A percentile compares a stretch with the other conserved stretches of the same genome.
phyloP scores from a whole-genome alignment of 306 rosid genomes.

The Albizia julibrissin region DNA sequence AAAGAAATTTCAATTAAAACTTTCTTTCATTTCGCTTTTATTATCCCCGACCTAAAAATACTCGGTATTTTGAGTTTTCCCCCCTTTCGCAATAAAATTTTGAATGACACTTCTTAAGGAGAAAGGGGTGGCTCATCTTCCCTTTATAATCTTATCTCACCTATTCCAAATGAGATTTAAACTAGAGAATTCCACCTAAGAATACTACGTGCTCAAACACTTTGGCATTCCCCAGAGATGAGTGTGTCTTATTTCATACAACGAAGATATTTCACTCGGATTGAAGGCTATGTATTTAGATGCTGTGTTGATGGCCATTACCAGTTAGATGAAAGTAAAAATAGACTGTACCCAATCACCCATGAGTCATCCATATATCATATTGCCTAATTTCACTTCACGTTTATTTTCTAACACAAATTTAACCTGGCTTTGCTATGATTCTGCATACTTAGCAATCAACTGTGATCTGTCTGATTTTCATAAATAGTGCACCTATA shows the following conservation, averaged over 20 bases:
- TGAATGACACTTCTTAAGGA: not conserved
- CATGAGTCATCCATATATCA: not conserved
- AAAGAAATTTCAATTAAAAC: not conserved
- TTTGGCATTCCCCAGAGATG: not conserved
- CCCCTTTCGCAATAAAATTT: not conserved
- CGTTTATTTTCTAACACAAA: not conserved
- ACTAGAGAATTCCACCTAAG: not conserved
- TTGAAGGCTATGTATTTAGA: not conserved
- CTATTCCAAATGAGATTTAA: not conserved
- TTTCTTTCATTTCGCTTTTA: too few species aligned
- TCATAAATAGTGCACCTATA: not conserved
- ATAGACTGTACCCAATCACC: not conserved
- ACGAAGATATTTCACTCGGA: not conserved
- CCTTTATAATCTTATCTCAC: not conserved
- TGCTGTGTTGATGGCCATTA: constrained; percentile 1
- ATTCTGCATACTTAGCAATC: not conserved
- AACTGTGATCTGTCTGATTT: not conserved
- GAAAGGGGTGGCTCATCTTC: constrained; percentile 7
- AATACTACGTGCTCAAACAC: not conserved
- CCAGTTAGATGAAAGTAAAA: not conserved
- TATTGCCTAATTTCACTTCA: not conserved
- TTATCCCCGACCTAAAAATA: not conserved
- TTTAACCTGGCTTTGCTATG: not conserved
- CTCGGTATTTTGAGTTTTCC: not conserved
- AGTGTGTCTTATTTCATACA: not conserved